A percentile compares a stretch with the other conserved stretches of the same genome.
These are phyloP conservation scores for Euptelea pleiosperma DNA, from an alignment of 164 flowering plant genomes.

Conservation along the genomic window DNA sequence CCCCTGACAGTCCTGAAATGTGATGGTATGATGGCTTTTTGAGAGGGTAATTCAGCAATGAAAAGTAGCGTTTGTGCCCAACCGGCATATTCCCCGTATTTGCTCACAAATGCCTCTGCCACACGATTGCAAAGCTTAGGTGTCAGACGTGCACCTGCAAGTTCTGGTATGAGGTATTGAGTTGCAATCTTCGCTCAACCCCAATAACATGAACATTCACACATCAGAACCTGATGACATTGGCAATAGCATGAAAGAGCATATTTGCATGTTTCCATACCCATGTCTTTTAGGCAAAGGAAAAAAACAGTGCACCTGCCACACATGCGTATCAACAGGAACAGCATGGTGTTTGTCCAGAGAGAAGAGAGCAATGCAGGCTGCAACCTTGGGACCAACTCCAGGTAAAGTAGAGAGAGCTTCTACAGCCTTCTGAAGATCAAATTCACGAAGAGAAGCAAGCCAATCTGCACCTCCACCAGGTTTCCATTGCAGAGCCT, in stretches of 20 bases:
- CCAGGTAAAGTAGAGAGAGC: conserved; percentile 83
- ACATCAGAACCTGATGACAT: conserved; percentile 18
- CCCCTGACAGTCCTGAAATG: conserved; percentile 22
- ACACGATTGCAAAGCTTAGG: conserved; percentile 69
- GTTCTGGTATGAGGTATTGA: conserved; percentile 75
- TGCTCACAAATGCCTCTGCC: conserved; percentile 86
- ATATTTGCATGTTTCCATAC: neutral
- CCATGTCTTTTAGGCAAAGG: neutral
- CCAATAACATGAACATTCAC: conserved; percentile 15
- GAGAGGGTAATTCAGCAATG: conserved; percentile 83
- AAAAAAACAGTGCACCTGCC: conserved; percentile 58
- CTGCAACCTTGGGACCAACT: conserved; percentile 95
- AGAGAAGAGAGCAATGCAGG: conserved; percentile 92
- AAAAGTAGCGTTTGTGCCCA: conserved; percentile 98
- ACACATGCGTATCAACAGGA: conserved; percentile 95
- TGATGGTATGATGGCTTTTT: conserved; percentile 53
- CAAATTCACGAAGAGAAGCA: conserved; percentile 66
- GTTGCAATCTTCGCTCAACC: conserved; percentile 66
- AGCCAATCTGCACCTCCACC: conserved; percentile 89
- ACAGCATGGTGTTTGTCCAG: conserved; percentile 92
- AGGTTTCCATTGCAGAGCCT: conserved; percentile 64
- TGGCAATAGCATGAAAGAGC: neutral
- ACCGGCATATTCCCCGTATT: conserved; percentile 95
- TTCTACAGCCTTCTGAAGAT: conserved; percentile 56
- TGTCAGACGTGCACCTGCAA: conserved; percentile 71